phyloP scores from a whole-genome alignment of 441 rosid genomes.

The Corymbia citriodora region DNA sequence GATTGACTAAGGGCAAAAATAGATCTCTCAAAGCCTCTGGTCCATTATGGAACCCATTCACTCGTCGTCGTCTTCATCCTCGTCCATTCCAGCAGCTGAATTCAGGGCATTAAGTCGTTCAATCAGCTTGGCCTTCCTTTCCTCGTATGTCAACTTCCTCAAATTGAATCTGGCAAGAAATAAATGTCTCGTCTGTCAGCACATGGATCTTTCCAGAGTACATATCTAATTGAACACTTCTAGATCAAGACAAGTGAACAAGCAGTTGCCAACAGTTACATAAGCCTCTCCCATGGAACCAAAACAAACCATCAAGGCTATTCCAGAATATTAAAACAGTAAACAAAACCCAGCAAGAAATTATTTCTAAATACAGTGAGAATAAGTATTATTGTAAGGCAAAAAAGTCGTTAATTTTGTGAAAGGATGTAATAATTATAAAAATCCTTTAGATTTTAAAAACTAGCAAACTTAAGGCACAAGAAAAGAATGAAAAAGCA shows the following conservation, averaged over 20 bases:
- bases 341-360: not conserved
- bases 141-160: not conserved
- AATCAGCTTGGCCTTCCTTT: conserved; percentile 11
- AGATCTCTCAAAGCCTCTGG: not conserved
- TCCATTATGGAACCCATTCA: not conserved
- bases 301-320: not conserved
- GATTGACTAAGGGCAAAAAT: not conserved
- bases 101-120: conserved; percentile 14
- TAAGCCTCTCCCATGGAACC: not conserved
- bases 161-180: not conserved
- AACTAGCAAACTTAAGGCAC: not conserved
- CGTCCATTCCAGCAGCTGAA: not conserved
- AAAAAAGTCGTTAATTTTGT: not conserved
- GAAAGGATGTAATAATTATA: not conserved
- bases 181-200: not conserved
- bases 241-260: not conserved
- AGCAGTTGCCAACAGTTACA: not conserved
- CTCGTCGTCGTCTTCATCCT: conserved; percentile 12
- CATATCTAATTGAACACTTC: not conserved
- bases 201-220: not conserved
- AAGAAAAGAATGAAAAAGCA: not conserved
- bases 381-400: not conserved
- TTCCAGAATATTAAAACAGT: not conserved
- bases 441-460: not conserved
- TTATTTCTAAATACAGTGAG: not conserved